Conservation (phyloP, 257 asterid genomes). For the Paraleonurus japonicus region DNA sequence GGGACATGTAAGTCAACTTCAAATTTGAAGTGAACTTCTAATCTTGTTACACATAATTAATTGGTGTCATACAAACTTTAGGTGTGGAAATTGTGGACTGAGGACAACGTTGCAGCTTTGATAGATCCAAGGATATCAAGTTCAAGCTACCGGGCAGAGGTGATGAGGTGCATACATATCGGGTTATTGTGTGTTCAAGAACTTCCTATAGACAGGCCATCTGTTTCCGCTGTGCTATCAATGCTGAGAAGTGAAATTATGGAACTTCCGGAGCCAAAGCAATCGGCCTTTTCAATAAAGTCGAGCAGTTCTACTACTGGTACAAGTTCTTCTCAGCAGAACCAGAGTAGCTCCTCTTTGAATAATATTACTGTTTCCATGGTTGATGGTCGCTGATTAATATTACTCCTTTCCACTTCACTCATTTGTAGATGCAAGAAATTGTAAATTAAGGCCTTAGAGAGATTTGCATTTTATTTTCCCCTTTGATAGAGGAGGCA, state of each 20-base stretch:
- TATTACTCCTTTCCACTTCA: background rate
- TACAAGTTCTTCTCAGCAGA: constrained; percentile 17
- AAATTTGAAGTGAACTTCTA: background rate
- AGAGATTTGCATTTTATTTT: background rate
- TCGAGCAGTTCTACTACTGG: constrained; percentile 3
- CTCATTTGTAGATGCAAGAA: background rate
- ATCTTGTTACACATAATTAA: background rate
- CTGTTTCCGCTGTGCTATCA: background rate
- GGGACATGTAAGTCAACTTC: constrained; percentile 38
- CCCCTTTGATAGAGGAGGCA: background rate
- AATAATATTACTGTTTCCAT: background rate
- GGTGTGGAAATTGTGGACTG: constrained; percentile 54
- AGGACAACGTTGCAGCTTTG: constrained; percentile 7
- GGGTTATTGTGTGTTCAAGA: constrained; percentile 16
- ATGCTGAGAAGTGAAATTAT: constrained; percentile 23
- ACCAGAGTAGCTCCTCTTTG: constrained; percentile 5
- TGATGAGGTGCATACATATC: constrained; percentile 33
- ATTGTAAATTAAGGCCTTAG: background rate
- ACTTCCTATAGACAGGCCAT: constrained; percentile 15
- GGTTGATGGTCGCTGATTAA: constrained; percentile 4
- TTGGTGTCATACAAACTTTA: background rate
- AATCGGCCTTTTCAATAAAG: constrained; percentile 30
- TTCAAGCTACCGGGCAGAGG: constrained; percentile 25
- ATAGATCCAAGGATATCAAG: constrained; percentile 32
- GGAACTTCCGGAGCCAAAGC: constrained; percentile 42